phyloP scores from a whole-genome alignment of 2,329 filamentous ascomycete species.

The Stagonosporopsis vannaccii region DNA sequence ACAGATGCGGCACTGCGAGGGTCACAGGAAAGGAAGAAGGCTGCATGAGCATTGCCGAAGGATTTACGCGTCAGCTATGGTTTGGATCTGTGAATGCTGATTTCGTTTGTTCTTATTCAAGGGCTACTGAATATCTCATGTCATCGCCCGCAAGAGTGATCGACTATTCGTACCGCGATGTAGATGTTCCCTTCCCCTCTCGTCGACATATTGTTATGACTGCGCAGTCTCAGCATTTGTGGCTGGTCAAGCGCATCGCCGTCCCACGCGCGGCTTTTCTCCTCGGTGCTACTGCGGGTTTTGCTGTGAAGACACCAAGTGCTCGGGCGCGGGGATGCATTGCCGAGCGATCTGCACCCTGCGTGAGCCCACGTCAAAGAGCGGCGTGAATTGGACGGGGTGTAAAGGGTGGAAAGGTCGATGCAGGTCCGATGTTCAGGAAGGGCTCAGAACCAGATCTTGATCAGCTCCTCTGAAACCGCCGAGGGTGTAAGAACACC shows the following conservation, averaged over 20 bases:
- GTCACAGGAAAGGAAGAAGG: neutral
- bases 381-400: neutral
- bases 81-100: neutral
- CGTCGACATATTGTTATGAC: neutral
- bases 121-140: conserved; percentile 21
- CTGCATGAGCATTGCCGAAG: neutral
- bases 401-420: neutral
- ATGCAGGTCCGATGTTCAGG: conserved; percentile 22
- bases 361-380: conserved; percentile 17
- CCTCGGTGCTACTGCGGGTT: conserved; percentile 22
- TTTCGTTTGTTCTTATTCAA: conserved; percentile 11
- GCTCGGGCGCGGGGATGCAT: conserved; percentile 12
- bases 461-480: conserved; percentile 74
- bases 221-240: neutral
- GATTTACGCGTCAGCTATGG: neutral
- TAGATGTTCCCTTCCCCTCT: neutral
- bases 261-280: conserved; percentile 17
- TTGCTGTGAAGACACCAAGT: conserved; percentile 14
- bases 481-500: conserved; percentile 74
- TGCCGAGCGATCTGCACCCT: conserved; percentile 19
- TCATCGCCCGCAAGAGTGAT: neutral
- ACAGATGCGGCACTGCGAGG: neutral
- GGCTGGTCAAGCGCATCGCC: conserved; percentile 14
- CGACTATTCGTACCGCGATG: neutral
- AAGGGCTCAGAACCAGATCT: conserved; percentile 60